These are phyloP conservation scores for Talaromyces piceae DNA, from an alignment of 2,329 filamentous ascomycete species.

Conservation along the genomic window DNA sequence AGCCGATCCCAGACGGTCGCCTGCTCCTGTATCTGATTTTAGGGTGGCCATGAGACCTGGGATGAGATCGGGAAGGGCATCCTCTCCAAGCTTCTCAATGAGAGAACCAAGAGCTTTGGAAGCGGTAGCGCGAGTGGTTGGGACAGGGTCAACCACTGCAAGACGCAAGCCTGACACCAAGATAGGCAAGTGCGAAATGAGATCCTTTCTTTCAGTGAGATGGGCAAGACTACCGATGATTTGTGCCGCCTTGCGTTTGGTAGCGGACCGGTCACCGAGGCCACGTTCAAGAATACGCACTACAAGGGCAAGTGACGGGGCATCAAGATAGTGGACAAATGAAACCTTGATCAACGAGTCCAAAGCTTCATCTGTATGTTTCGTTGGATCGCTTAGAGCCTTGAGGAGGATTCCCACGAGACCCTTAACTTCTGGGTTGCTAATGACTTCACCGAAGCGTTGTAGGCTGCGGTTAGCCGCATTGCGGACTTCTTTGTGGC, in stretches of 20 bases:
- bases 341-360: slow-evolving; percentile 96
- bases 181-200: slow-evolving; percentile 83
- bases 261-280: slow-evolving; percentile 80
- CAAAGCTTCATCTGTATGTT: slow-evolving; percentile 89
- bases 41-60: slow-evolving; percentile 96
- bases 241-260: slow-evolving; percentile 92
- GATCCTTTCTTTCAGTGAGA: slow-evolving; percentile 90
- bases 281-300: slow-evolving; percentile 93
- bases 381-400: slow-evolving; percentile 93
- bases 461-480: slow-evolving; percentile 95
- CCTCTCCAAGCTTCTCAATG: slow-evolving; percentile 97
- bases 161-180: slow-evolving; percentile 82
- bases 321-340: slow-evolving; percentile 96
- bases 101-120: slow-evolving; percentile 92
- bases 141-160: slow-evolving; percentile 90
- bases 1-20: slow-evolving; percentile 89
- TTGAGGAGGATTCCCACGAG: slow-evolving; percentile 88
- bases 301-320: slow-evolving; percentile 87
- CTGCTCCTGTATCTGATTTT: slow-evolving; percentile 93
- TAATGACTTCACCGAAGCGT: slow-evolving; percentile 97
- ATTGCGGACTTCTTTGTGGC: slow-evolving; percentile 89
- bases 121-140: slow-evolving; percentile 89
- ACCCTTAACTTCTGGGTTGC: slow-evolving; percentile 91
- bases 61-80: slow-evolving; percentile 92
- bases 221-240: slow-evolving; percentile 97